Evolutionary conservation across 2,329 filamentous ascomycete genomes (phyloP), one percentile per base, ranked within the genome.

Genomic region (Trichoderma breve): DNA sequence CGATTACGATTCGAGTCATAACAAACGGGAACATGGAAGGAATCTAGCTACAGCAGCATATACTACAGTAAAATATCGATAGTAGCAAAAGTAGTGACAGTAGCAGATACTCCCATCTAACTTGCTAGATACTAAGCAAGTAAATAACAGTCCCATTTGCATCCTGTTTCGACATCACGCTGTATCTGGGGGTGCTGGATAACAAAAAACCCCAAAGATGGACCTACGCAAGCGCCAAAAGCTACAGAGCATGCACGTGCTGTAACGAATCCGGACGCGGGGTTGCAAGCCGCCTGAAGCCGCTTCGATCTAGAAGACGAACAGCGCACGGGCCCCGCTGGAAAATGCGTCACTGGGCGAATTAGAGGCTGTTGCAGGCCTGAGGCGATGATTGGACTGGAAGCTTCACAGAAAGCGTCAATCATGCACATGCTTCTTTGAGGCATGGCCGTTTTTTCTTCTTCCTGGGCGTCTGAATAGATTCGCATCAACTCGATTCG

Each of bases 341-440:
- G 28, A 39, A 65, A 53, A 24, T 62, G 70, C 70, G 70, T 71
- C 70, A 71, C 65, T 60, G 55, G 34, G 18, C 30, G 63, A 24
- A 4, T 26, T 71, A 47, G 51, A 68, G 18, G 51, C 32, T 39
- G 7, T n/a, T 26, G 34, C n/a, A 39, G 24, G 43, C 28, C 39
- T 30, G 53, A 28, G 26, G 53, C 28, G 47, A 53, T 58, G 18
- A 34, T 21, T 34, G 57, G 18, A 34, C 14, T 34, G 57, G 57
- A 55, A 15, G 64, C 32, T 67, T 39, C 64, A 39, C 14, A 14
- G 32, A n/a, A 53, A 53, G 21, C 43, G n/a, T 53, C 34, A 36
- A 36, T 36, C 47, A 53, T 55, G 43, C 43, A 30, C 43, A 65
- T 21, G 30, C 14, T n/a, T 15, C 8, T 18, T 55, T 26, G 60